Evolutionary conservation across 2,329 filamentous ascomycete genomes (phyloP), one percentile per base, ranked within the genome.

Genomic region (Monascus ruber): DNA sequence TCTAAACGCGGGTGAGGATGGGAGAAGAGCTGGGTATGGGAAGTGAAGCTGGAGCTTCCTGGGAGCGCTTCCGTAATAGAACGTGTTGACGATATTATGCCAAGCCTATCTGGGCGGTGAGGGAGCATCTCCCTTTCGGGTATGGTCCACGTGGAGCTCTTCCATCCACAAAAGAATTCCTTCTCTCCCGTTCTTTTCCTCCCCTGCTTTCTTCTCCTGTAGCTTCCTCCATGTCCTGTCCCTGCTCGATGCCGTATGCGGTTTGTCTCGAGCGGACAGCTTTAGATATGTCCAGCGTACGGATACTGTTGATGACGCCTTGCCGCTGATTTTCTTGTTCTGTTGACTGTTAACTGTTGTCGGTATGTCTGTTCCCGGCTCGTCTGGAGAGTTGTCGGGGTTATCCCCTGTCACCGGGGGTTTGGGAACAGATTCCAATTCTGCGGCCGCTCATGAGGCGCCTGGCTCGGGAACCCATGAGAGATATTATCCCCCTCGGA

Each of bases 401-500:
- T 6, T 3, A 17, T 17, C 17, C 17, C 3, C 17, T 17, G 17
- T 3, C 17, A 17, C 17, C 17, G 17, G 17, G 17, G 17, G 17
- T 17, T 17, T 17, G 17, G 17, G 17, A 17, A 17, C 17, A 17
- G 3, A 17, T 17, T 17, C 17, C 17, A 17, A 17, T 17, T 17
- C 17, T 17, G 17, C 2, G 17, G 28, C 43, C 28, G 32, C 42
- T 33, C 38, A 36, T 35, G 35, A 46, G 35, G 34, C 44, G 33
- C 35, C 42, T 42, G 42, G 48, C n/a, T 28, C 47, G 24, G 38
- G 33, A 11, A 35, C 54, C 11, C 53, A 59, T 40, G 67, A 53
- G 36, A 74, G 32, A 6, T 34, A 76, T 45, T 89, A 85, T 59
- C 74, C 76, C 31, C 73, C 83, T 25, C 74, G 86, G 47, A 83